phyloP scores from a whole-genome alignment of 257 asterid species.

The Gentiana dahurica region DNA sequence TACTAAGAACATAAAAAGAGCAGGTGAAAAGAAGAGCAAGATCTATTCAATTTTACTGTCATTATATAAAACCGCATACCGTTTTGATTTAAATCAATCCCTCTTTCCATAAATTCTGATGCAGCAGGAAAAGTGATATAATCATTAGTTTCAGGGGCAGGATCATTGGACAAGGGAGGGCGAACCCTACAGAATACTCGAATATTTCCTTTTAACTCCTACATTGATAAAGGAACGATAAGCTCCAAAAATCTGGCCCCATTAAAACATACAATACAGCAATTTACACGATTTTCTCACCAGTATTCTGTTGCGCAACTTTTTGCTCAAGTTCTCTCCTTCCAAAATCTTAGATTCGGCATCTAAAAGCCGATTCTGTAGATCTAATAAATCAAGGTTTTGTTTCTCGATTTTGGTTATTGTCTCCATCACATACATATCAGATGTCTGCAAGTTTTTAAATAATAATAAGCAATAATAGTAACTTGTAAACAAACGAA shows the following conservation, averaged over 20 bases:
- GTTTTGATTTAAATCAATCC: conserved; percentile 69
- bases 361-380: conserved; percentile 59
- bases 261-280: neutral
- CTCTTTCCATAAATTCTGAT: conserved; percentile 57
- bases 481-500: too few species aligned
- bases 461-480: too few species aligned
- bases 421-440: conserved; percentile 53
- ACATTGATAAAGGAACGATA: conserved; percentile 10
- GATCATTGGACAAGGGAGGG: conserved; percentile 71
- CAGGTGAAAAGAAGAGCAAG: conserved; percentile 6
- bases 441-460: conserved; percentile 39
- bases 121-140: conserved; percentile 64
- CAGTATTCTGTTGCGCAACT: conserved; percentile 87
- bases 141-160: conserved; percentile 44
- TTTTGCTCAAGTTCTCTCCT: conserved; percentile 84
- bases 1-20: neutral
- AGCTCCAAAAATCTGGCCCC: neutral
- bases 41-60: conserved; percentile 2
- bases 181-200: conserved; percentile 95
- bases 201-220: conserved; percentile 95
- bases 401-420: conserved; percentile 63
- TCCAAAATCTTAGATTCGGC: conserved; percentile 74
- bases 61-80: conserved; percentile 28
- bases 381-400: conserved; percentile 32
- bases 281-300: conserved; percentile 22